Conservation (phyloP, 257 asterid genomes). For the Solanum clarkiae region DNA sequence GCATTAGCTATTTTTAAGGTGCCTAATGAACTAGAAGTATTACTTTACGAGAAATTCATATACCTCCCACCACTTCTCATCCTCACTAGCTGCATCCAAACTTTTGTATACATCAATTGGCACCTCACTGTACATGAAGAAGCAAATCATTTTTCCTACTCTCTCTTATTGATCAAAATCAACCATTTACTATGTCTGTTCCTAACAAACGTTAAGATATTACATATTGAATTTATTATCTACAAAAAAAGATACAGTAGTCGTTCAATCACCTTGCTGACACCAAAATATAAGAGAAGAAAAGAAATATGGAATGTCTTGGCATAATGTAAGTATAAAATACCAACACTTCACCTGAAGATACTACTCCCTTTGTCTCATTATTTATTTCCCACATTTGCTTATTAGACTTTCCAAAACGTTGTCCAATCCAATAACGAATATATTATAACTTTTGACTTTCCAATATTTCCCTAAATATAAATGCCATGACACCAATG, state of each 20-base stretch:
- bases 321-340: not conserved
- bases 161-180: not conserved
- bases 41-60: not conserved
- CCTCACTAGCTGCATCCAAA: constrained; percentile 66
- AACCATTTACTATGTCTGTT: not conserved
- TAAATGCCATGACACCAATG: not conserved
- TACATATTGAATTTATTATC: not conserved
- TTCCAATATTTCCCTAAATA: not conserved
- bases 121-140: constrained; percentile 48
- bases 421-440: not conserved
- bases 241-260: not conserved
- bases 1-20: not conserved
- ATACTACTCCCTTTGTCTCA: not conserved
- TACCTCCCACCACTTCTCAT: constrained; percentile 99
- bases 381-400: not conserved
- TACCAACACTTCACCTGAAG: not conserved
- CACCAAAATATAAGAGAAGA: not conserved
- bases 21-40: not conserved
- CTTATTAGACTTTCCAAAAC: not conserved
- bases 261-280: not conserved
- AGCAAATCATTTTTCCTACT: not conserved
- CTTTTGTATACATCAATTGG: constrained; percentile 76
- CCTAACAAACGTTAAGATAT: not conserved
- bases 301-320: not conserved
- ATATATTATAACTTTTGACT: not conserved